Conservation (phyloP, 2,329 filamentous ascomycete species). For the Trichoderma endophyticum region DNA sequence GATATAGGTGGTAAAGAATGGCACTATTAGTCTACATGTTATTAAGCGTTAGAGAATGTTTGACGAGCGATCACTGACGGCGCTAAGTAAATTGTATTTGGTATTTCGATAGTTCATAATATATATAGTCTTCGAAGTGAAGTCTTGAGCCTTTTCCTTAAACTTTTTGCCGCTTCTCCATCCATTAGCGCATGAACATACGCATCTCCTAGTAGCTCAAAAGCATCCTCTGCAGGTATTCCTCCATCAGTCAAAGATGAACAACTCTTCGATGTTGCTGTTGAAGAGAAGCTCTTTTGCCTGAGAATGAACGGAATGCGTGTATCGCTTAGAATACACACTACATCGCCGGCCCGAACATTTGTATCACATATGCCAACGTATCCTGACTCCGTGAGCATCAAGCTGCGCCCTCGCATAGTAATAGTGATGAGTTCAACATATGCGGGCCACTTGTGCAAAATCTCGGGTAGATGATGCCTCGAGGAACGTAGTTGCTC, state of each 20-base stretch:
- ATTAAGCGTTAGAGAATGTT: not conserved
- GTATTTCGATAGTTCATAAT: not conserved
- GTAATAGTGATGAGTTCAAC: not conserved
- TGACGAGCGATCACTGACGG: too few species aligned
- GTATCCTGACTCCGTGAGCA: not conserved
- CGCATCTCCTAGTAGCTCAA: not conserved
- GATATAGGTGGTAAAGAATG: not conserved
- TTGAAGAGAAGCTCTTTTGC: not conserved
- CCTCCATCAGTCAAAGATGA: too few species aligned
- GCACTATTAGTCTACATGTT: not conserved
- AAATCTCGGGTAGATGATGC: not conserved
- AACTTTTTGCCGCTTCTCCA: not conserved
- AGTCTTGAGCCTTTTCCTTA: not conserved
- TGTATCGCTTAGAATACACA: not conserved
- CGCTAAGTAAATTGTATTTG: not conserved
- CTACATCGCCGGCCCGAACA: not conserved
- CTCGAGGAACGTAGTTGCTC: not conserved
- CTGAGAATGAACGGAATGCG: not conserved
- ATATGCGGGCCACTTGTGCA: constrained; percentile 4
- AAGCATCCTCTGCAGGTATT: not conserved
- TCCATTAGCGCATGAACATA: not conserved
- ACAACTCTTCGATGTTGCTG: not conserved
- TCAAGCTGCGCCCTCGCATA: not conserved
- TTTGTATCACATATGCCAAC: not conserved
- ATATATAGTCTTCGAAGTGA: not conserved